These are phyloP conservation scores for Lodderomyces oxycetoniae DNA, from an alignment of 1,139 yeast genomes.

Conservation along the genomic window DNA sequence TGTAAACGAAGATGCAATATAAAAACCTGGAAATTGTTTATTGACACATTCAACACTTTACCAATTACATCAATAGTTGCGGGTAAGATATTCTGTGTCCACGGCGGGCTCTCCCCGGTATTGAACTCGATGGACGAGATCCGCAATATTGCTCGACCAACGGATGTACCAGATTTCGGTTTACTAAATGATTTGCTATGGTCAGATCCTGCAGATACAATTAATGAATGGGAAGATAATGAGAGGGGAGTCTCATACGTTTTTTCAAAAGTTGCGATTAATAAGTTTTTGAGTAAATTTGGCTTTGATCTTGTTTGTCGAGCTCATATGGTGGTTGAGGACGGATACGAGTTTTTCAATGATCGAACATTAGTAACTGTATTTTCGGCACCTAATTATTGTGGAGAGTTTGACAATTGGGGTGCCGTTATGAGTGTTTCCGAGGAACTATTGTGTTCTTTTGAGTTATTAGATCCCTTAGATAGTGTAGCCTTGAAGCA, in stretches of 20 bases:
- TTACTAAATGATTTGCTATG: constrained; percentile 84
- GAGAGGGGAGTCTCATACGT: constrained; percentile 98
- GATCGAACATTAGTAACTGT: constrained; percentile 92
- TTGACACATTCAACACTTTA: constrained; percentile 89
- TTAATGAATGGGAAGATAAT: constrained; percentile 96
- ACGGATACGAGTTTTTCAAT: constrained; percentile 95
- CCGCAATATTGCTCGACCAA: constrained; percentile 85
- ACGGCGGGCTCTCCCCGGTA: constrained; percentile 94
- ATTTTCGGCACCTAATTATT: constrained; percentile 93
- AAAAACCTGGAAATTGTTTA: constrained; percentile 89
- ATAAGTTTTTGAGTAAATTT: constrained; percentile 80
- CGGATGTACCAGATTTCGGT: constrained; percentile 97
- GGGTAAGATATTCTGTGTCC: constrained; percentile 93
- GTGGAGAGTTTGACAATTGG: constrained; percentile 99
- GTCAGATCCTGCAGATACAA: constrained; percentile 96
- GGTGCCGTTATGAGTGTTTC: constrained; percentile 98
- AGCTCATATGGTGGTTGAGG: constrained; percentile 99
- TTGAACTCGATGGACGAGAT: constrained; percentile 89
- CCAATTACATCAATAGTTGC: constrained; percentile 97
- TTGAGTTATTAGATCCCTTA: constrained; percentile 88
- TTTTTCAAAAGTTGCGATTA: constrained; percentile 86
- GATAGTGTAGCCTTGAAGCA: constrained; percentile 91
- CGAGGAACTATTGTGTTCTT: constrained; percentile 86
- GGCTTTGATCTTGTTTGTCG: constrained; percentile 94
- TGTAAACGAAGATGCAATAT: constrained; percentile 90